phyloP scores from a whole-genome alignment of 805 yeast species.

The Schwanniomyces polymorphus region DNA sequence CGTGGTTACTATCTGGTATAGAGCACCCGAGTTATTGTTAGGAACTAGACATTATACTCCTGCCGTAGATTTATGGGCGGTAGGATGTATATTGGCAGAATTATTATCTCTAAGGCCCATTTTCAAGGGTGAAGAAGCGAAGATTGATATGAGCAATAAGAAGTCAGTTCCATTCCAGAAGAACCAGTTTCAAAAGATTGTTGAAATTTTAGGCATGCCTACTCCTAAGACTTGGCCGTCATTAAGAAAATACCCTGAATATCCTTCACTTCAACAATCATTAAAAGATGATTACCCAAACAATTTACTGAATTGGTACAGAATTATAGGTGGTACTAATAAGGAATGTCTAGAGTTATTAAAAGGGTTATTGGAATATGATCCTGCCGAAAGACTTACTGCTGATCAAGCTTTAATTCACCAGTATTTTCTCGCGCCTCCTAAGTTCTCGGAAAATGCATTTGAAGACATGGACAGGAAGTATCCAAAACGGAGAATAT shows the following conservation, averaged over 20 bases:
- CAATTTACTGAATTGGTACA: slow-evolving; percentile 82
- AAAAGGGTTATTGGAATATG: slow-evolving; percentile 69
- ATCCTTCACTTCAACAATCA: slow-evolving; percentile 41
- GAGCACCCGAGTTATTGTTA: slow-evolving; percentile 88
- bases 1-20: slow-evolving; percentile 95
- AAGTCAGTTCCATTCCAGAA: slow-evolving; percentile 93
- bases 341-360: slow-evolving; percentile 67
- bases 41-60: slow-evolving; percentile 94
- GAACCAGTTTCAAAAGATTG: slow-evolving; percentile 85
- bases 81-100: slow-evolving; percentile 93
- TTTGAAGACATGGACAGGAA: slow-evolving; percentile 72
- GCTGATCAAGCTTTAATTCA: slow-evolving; percentile 77
- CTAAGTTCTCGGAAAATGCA: slow-evolving; percentile 70
- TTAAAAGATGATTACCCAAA: slow-evolving; percentile 57
- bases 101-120: slow-evolving; percentile 85
- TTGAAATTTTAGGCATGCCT: slow-evolving; percentile 95
- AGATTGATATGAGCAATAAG: slow-evolving; percentile 77
- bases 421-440: slow-evolving; percentile 72
- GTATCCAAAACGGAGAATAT: slow-evolving; percentile 86
- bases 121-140: slow-evolving; percentile 97
- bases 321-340: slow-evolving; percentile 74
- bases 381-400: slow-evolving; percentile 76
- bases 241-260: slow-evolving; percentile 82
- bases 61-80: slow-evolving; percentile 93
- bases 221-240: slow-evolving; percentile 76